Evolutionary conservation across 768 basidiomycete genomes (phyloP).

Genomic region (Stropharia rugosoannulata): DNA sequence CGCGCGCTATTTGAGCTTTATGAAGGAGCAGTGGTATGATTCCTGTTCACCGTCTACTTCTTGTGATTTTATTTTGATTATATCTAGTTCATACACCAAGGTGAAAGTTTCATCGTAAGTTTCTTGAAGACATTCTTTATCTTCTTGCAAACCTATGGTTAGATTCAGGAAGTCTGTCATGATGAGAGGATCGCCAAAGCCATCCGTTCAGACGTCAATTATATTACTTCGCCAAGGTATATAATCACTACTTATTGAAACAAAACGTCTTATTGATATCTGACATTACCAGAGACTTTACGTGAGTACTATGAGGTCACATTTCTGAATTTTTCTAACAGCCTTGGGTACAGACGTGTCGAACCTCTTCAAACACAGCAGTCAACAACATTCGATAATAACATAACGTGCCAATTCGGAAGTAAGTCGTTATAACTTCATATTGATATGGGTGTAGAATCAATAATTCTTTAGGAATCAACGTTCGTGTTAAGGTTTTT

Average conservation of each 20-base stretch:
- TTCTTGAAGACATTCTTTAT: background rate
- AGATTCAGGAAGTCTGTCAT: constrained; percentile 82
- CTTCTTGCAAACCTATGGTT: background rate
- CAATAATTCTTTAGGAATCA: constrained; percentile 43
- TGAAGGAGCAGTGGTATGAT: constrained; percentile 78
- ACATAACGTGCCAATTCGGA: constrained; percentile 65
- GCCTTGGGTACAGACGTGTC: constrained; percentile 51
- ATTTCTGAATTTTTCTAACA: background rate
- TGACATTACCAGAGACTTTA: constrained; percentile 57
- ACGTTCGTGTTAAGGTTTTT: constrained; percentile 69
- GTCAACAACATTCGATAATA: constrained; percentile 61
- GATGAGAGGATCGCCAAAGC: constrained; percentile 73
- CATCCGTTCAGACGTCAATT: constrained; percentile 75
- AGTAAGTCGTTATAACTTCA: constrained; percentile 39
- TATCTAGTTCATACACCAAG: constrained; percentile 85
- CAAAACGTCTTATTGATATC: background rate
- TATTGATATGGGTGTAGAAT: background rate
- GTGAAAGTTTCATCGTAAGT: constrained; percentile 72
- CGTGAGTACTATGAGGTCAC: constrained; percentile 40
- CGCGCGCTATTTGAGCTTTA: constrained; percentile 87
- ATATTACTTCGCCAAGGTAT: constrained; percentile 74
- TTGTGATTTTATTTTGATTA: background rate
- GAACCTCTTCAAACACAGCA: constrained; percentile 77
- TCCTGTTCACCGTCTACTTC: background rate
- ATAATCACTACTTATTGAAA: constrained; percentile 4